phyloP scores from a whole-genome alignment of 192 early-diverging fungal genomes.

The Gaertneriomyces sp. region DNA sequence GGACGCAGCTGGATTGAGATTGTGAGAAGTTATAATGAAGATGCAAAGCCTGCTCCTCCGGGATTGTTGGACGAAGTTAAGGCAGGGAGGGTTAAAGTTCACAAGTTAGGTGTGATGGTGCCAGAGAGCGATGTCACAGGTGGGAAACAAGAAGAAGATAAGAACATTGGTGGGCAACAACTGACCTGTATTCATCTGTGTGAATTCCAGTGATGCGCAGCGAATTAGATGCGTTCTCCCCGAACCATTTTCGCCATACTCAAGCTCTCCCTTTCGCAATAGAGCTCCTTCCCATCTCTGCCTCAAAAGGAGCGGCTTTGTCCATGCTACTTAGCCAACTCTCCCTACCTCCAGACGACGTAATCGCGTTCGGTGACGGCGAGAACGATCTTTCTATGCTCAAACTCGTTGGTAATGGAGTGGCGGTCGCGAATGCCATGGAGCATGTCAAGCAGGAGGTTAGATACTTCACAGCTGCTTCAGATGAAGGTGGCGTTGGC shows the following conservation, averaged over 20 bases:
- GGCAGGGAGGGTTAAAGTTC: slow-evolving; percentile 9
- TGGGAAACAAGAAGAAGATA: neutral
- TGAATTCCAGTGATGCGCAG: neutral
- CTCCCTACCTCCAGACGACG: slow-evolving; percentile 10
- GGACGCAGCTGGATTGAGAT: slow-evolving; percentile 14
- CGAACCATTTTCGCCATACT: slow-evolving; percentile 1
- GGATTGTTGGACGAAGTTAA: slow-evolving; percentile 7
- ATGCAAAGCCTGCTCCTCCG: slow-evolving; percentile 5
- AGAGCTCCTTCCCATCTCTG: slow-evolving; percentile 9
- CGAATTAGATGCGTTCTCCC: neutral
- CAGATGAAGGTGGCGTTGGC: slow-evolving; percentile 22
- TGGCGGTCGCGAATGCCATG: slow-evolving; percentile 21
- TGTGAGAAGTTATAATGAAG: slow-evolving; percentile 11
- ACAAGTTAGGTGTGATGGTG: slow-evolving; percentile 10
- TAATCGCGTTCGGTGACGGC: slow-evolving; percentile 26
- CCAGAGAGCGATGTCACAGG: slow-evolving; percentile 4
- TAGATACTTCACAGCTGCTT: neutral
- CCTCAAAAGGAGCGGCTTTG: slow-evolving; percentile 11
- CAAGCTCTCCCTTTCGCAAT: slow-evolving; percentile 19
- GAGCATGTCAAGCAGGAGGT: neutral
- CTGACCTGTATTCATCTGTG: neutral
- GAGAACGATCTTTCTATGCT: slow-evolving; percentile 25
- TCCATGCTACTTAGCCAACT: neutral
- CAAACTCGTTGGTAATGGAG: slow-evolving; percentile 6
- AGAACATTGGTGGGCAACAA: too few species aligned